Conservation (phyloP, 1,284 basidiomycete genomes). For the Moesziomyces parantarcticus region DNA sequence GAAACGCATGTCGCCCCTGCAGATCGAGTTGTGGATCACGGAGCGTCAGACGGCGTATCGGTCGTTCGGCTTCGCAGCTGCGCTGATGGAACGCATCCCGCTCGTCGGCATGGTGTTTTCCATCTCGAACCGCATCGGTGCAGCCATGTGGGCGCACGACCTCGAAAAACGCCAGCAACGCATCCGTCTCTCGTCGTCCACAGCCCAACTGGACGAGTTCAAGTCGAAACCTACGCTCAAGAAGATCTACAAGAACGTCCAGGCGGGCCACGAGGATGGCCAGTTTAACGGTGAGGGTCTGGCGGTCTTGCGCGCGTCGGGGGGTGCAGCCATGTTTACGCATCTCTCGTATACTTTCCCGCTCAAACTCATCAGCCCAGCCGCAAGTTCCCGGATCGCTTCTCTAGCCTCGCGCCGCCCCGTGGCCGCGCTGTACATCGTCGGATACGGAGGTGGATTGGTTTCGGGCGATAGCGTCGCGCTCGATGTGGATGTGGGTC, state of each 20-base stretch:
- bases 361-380: constrained; percentile 85
- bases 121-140: constrained; percentile 66
- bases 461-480: constrained; percentile 85
- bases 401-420: constrained; percentile 53
- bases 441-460: constrained; percentile 92
- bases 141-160: constrained; percentile 67
- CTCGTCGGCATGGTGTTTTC: constrained; percentile 60
- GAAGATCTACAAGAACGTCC: constrained; percentile 36
- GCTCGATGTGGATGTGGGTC: constrained; percentile 76
- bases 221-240: constrained; percentile 35
- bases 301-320: constrained; percentile 19
- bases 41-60: constrained; percentile 61
- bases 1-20: constrained; percentile 62
- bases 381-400: constrained; percentile 67
- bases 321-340: constrained; percentile 72
- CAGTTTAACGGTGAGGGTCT: constrained; percentile 46
- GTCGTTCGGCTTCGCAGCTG: constrained; percentile 59
- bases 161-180: constrained; percentile 65
- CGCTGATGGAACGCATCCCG: constrained; percentile 61
- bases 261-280: not conserved
- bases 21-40: constrained; percentile 63
- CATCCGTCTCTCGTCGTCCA: constrained; percentile 18
- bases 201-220: constrained; percentile 17
- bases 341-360: constrained; percentile 86
- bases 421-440: constrained; percentile 80